phyloP scores from a whole-genome alignment of 2,329 filamentous ascomycete genomes.

The Ceratocystis huliohia region DNA sequence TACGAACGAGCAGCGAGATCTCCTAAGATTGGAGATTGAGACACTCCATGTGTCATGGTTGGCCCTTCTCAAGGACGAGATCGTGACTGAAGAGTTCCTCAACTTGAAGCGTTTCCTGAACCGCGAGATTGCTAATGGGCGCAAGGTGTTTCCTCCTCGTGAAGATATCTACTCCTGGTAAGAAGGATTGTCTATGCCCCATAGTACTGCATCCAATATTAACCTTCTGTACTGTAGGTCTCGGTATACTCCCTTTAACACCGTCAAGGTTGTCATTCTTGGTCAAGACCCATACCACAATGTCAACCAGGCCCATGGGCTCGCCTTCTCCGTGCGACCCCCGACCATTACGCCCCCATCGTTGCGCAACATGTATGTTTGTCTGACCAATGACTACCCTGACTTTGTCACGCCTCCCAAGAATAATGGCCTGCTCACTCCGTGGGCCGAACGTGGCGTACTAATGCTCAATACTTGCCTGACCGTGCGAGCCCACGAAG shows the following conservation, averaged over 20 bases:
- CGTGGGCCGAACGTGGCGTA: constrained; percentile 89
- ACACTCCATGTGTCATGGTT: constrained; percentile 90
- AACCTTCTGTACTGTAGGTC: constrained; percentile 50
- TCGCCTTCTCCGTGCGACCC: constrained; percentile 87
- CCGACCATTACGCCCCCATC: constrained; percentile 82
- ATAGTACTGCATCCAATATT: constrained; percentile 7
- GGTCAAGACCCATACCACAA: constrained; percentile 98
- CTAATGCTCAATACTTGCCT: constrained; percentile 89
- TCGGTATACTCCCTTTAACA: constrained; percentile 75
- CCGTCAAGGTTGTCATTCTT: constrained; percentile 82
- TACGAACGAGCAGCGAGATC: constrained; percentile 64
- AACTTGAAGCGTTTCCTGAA: constrained; percentile 78
- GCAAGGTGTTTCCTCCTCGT: constrained; percentile 74
- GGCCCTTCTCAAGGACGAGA: constrained; percentile 72
- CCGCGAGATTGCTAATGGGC: constrained; percentile 57
- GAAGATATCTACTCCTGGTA: constrained; percentile 94
- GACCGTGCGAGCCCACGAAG: constrained; percentile 79
- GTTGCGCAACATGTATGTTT: constrained; percentile 85
- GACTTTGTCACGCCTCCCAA: constrained; percentile 62
- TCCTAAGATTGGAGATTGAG: constrained; percentile 81
- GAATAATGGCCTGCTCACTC: constrained; percentile 68
- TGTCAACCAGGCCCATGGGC: constrained; percentile 83
- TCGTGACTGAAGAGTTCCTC: constrained; percentile 67
- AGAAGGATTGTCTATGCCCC: constrained; percentile 22
- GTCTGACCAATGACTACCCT: constrained; percentile 79